Evolutionary conservation across 75 land plant genomes (phyloP).

Genomic region (Gnetum montanum): DNA sequence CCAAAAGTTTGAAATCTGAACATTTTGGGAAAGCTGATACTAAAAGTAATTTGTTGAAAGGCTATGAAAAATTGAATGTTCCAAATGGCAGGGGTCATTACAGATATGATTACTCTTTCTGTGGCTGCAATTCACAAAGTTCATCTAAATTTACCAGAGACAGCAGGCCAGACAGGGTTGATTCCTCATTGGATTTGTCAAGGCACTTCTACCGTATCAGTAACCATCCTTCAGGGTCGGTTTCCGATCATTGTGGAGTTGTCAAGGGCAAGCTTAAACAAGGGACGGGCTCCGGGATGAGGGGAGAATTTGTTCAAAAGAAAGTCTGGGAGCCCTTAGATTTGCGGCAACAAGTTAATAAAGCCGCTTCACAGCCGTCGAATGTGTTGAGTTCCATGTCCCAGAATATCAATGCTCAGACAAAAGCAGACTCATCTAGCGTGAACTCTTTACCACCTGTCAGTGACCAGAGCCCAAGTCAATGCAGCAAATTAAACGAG

Average conservation of each 20-base stretch:
- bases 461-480: too few relatives aligned
- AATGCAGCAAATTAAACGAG: neutral
- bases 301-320: constrained; percentile 32
- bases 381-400: constrained; percentile 6
- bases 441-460: too few relatives aligned
- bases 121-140: constrained; percentile 37
- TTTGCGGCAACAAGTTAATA: constrained; percentile 23
- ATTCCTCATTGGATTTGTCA: constrained; percentile 20
- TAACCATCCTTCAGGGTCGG: constrained; percentile 15
- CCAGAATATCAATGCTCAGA: constrained; percentile 8
- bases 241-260: constrained; percentile 27
- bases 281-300: constrained; percentile 11
- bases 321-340: constrained; percentile 73
- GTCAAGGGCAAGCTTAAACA: constrained; percentile 22
- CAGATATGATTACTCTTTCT: constrained; percentile 35
- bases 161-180: constrained; percentile 22
- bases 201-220: constrained; percentile 24
- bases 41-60: constrained; percentile 17
- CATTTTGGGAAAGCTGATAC: constrained; percentile 11
- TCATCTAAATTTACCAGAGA: constrained; percentile 22
- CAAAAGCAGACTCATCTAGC: constrained; percentile 8
- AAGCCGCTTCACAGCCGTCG: constrained; percentile 26
- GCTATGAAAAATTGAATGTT: constrained; percentile 28
- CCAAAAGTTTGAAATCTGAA: constrained; percentile 11
- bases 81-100: constrained; percentile 21